Percentiles rank a stretch among this genome's conserved stretches.
Conservation (phyloP, 169 alveolate species). For the Cryptosporidium viatorum region DNA sequence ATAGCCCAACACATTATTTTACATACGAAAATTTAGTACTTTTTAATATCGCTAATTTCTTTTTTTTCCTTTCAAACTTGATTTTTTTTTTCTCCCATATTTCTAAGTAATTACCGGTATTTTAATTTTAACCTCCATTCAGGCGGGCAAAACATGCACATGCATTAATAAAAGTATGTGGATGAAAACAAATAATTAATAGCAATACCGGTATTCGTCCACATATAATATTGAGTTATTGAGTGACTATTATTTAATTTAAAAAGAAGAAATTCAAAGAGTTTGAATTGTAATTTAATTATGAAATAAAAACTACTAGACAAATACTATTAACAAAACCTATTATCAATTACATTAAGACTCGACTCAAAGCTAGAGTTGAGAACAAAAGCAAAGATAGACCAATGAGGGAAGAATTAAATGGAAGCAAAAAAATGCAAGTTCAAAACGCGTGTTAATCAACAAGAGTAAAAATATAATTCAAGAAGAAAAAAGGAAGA, state of each 20-base stretch:
- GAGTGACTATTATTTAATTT: neutral
- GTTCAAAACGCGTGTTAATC: too few relatives aligned
- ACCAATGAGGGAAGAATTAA: neutral
- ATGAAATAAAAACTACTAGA: too few relatives aligned
- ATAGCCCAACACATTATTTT: neutral
- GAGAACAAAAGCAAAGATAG: neutral
- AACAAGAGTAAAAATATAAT: too few relatives aligned
- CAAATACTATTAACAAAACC: neutral
- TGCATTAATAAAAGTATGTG: constrained; percentile 30
- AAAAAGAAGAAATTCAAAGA: too few relatives aligned
- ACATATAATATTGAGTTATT: neutral
- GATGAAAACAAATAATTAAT: neutral
- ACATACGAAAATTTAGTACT: neutral
- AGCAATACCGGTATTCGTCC: neutral
- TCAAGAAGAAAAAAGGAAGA: neutral
- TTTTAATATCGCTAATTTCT: neutral
- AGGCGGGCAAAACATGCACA: constrained; percentile 57
- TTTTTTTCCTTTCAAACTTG: neutral
- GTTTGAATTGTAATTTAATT: too few relatives aligned
- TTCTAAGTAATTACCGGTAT: constrained; percentile 26
- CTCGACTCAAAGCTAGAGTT: neutral
- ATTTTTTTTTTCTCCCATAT: neutral
- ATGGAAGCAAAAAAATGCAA: neutral
- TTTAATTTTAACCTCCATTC: neutral
- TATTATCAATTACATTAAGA: too few relatives aligned